These are phyloP conservation scores for Lactuca saligna DNA, from an alignment of 129 eudicot species.

Conservation along the genomic window DNA sequence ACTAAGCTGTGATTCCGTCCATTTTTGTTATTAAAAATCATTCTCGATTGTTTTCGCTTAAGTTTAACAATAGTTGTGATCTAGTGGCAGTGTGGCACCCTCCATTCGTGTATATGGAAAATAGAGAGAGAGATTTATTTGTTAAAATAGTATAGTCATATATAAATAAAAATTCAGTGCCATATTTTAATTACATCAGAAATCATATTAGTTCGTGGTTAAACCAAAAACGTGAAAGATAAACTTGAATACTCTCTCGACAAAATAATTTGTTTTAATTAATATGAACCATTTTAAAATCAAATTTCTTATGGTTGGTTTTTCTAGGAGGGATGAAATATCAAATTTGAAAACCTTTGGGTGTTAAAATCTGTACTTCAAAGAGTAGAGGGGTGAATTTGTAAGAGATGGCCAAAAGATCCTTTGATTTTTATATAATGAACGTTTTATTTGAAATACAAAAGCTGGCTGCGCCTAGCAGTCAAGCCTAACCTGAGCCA, in stretches of 20 bases:
- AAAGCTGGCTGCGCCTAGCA: not conserved
- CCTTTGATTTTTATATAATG: not conserved
- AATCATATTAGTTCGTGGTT: no score
- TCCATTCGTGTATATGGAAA: no score
- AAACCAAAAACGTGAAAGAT: not conserved
- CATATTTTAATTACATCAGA: no score
- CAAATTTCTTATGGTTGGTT: not conserved
- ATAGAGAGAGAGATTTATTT: no score
- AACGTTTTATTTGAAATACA: not conserved
- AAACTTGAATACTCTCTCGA: not conserved
- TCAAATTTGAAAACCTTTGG: not conserved
- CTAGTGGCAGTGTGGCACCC: no score
- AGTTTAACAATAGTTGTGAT: no score
- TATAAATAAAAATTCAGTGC: no score
- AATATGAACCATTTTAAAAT: not conserved
- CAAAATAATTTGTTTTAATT: not conserved
- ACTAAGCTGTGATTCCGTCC: no score
- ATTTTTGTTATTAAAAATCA: no score
- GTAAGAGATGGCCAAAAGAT: not conserved
- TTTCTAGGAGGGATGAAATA: not conserved
- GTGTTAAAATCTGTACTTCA: not conserved
- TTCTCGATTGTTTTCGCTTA: no score
- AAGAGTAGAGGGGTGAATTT: not conserved
- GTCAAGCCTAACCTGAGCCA: not conserved
- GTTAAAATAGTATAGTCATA: no score